Base-by-base conservation (phyloP, 306 rosid species). In the Prinsepia uniflora region DNA sequence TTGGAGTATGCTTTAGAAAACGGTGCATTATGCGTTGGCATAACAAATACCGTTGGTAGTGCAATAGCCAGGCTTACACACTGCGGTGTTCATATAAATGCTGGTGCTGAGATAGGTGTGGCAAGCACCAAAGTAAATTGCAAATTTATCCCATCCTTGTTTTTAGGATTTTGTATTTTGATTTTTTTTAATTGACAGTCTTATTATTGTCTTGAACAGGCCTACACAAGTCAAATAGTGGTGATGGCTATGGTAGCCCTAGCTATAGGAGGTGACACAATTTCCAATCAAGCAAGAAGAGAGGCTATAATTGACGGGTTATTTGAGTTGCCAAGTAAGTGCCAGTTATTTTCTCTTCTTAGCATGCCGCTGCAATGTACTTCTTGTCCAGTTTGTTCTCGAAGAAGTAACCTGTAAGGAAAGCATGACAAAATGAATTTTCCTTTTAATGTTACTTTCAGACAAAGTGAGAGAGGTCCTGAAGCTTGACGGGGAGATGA, bases 241-340 rank as follows among this genome's bases (percentile, higher is more conserved):
- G 99, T 89, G 78, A 94, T 94, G 99, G 97, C 90, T 78, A 94
- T 94, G 96, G 70, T 94, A 76, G 90, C 99, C 55, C 90, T 94
- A 55, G 97, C 99, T 58, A 88, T 91, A 56, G 99, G 99, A 65
- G 92, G 90, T 14, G 99, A 94, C 78, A 84, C 96, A 65, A 83
- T 91, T 75, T 94, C 99, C 78, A 85, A 75, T 83, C 82, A 89
- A 78, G 84, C 85, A 43, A 87, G 89, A 84, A 89, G 96, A 76
- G 99, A 94, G 78, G 91, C 97, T 54, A 86, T 89, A 70, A 79
- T 91, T 24, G 99, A 94, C 75, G 90, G 99, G 71, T 89, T 94
- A 65, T 85, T 81, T 80, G 89, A 89, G 84, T 82, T 94, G 81
- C 97, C 99, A 76, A 87, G 97, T 94, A 72, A 89, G 96, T 84